phyloP scores from a whole-genome alignment of 2,329 filamentous ascomycete genomes.

The Colletotrichum sp. region DNA sequence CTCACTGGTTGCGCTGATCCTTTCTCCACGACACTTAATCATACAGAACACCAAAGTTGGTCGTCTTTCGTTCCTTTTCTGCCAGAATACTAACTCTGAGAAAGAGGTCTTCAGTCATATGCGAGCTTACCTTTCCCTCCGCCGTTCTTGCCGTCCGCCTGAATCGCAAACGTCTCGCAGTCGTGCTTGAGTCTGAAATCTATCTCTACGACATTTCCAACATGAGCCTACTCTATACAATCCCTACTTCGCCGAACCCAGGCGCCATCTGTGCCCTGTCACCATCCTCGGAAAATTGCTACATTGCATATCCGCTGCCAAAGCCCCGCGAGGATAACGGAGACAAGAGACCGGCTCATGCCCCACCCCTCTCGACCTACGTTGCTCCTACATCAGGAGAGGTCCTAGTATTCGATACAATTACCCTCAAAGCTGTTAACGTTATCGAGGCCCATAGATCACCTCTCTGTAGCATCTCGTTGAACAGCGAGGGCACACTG shows the following conservation, averaged over 20 bases:
- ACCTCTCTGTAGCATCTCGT: constrained; percentile 85
- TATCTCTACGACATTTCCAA: constrained; percentile 99
- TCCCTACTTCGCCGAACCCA: constrained; percentile 92
- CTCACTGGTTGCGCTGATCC: constrained; percentile 89
- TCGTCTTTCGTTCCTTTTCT: constrained; percentile 10
- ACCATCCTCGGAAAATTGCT: constrained; percentile 94
- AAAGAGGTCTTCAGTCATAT: constrained; percentile 81
- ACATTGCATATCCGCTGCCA: constrained; percentile 90
- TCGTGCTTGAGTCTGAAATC: constrained; percentile 94
- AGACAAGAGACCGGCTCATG: constrained; percentile 74
- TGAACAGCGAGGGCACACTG: constrained; percentile 91
- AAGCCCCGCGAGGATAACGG: constrained; percentile 68
- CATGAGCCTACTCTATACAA: constrained; percentile 93
- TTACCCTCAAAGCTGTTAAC: constrained; percentile 90
- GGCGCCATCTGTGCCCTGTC: constrained; percentile 91
- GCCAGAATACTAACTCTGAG: constrained; percentile 20
- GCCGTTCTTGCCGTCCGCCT: constrained; percentile 91
- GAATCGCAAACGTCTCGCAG: constrained; percentile 91
- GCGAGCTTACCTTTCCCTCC: constrained; percentile 98
- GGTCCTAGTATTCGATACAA: constrained; percentile 89
- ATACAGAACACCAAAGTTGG: constrained; percentile 96
- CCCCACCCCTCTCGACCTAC: constrained; percentile 80
- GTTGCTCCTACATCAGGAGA: constrained; percentile 87
- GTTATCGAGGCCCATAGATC: constrained; percentile 95
- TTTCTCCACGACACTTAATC: constrained; percentile 89